A percentile compares a stretch with the other conserved stretches of the same genome.
Evolutionary conservation across 2,329 filamentous ascomycete species (phyloP).

Genomic region (Talaromyces pinophilus): DNA sequence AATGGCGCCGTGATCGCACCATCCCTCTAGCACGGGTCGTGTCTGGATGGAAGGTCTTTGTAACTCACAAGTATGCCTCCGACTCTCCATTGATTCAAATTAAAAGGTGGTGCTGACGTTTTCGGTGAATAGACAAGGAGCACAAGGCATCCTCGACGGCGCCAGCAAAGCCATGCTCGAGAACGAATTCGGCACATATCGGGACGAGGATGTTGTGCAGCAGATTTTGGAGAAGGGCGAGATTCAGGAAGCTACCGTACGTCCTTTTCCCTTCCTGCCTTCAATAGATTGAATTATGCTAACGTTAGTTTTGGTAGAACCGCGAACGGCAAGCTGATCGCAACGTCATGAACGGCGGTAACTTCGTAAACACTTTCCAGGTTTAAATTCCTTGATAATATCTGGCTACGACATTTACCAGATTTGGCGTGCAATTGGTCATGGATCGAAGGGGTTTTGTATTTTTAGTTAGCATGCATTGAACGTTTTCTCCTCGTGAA

Average conservation of each 20-base stretch:
- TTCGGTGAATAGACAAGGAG: conserved; percentile 67
- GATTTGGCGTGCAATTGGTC: conserved; percentile 9
- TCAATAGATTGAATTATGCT: not conserved
- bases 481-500: not conserved
- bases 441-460: not conserved
- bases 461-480: conserved; percentile 18
- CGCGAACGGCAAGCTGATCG: conserved; percentile 34
- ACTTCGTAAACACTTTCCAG: conserved; percentile 20
- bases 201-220: conserved; percentile 78
- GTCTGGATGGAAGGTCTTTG: conserved; percentile 83
- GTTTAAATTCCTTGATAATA: conserved; percentile 3
- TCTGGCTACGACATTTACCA: conserved; percentile 20
- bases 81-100: not conserved
- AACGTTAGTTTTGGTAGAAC: conserved; percentile 25
- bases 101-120: not conserved
- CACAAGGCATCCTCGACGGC: conserved; percentile 73
- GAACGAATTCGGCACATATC: conserved; percentile 80
- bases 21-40: conserved; percentile 83
- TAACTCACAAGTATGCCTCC: conserved; percentile 76
- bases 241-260: conserved; percentile 62
- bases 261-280: conserved; percentile 24
- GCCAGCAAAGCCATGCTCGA: conserved; percentile 75
- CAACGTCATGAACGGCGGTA: conserved; percentile 20
- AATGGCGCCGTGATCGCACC: conserved; percentile 80
- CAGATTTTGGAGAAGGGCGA: conserved; percentile 77